Conservation (phyloP, 2,329 filamentous ascomycete species). For the Stagonosporopsis vannaccii region DNA sequence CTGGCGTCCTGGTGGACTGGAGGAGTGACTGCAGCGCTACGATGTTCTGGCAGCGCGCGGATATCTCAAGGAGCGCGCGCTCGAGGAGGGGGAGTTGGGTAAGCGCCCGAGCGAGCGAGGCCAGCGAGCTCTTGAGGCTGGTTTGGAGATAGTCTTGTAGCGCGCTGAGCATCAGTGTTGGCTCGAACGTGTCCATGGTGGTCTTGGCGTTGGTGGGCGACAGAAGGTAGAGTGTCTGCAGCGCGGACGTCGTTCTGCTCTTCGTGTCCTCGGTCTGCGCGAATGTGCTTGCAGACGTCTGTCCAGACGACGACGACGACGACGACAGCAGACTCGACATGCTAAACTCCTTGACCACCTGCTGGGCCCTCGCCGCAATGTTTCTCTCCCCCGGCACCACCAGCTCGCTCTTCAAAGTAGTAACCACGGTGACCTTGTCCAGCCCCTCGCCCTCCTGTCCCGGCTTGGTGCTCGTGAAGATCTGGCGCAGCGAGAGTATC, state of each 20-base stretch:
- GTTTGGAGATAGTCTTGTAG: constrained; percentile 85
- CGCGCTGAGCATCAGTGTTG: constrained; percentile 75
- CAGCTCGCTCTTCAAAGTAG: constrained; percentile 72
- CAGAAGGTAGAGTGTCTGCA: constrained; percentile 80
- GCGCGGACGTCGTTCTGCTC: constrained; percentile 74
- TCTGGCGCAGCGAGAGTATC: constrained; percentile 75
- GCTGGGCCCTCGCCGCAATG: constrained; percentile 76
- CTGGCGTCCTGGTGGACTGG: constrained; percentile 69
- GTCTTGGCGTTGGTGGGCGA: constrained; percentile 69
- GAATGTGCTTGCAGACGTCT: constrained; percentile 56
- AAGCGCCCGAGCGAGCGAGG: constrained; percentile 76
- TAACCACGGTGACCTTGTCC: constrained; percentile 75
- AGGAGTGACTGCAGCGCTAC: constrained; percentile 86
- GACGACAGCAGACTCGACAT: constrained; percentile 64
- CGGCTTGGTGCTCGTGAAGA: constrained; percentile 70
- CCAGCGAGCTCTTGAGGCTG: constrained; percentile 78
- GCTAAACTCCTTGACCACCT: constrained; percentile 83
- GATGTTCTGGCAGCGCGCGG: constrained; percentile 86
- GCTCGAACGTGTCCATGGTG: constrained; percentile 62
- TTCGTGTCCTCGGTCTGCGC: constrained; percentile 76
- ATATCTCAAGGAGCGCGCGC: constrained; percentile 80
- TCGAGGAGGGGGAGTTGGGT: constrained; percentile 83
- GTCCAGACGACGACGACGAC: constrained; percentile 43
- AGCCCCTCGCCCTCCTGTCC: constrained; percentile 80
- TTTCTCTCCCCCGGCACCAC: constrained; percentile 75